Evolutionary conservation across 768 basidiomycete genomes (phyloP).

Genomic region (Multifurca ochricompacta): DNA sequence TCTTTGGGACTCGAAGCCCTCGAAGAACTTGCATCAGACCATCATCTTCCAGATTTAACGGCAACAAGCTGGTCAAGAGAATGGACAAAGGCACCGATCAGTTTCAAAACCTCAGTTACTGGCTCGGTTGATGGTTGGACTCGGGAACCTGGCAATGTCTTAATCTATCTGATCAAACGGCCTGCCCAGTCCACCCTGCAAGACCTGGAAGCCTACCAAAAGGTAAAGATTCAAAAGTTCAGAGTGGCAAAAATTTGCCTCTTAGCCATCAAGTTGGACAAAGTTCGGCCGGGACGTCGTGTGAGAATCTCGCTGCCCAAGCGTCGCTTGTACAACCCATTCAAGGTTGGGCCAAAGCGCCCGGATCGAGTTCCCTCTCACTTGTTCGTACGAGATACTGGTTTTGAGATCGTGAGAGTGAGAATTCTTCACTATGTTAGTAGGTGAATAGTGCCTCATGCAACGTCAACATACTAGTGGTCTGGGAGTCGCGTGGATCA

Average conservation of each 20-base stretch:
- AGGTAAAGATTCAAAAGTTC: background rate
- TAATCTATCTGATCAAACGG: conserved; percentile 32
- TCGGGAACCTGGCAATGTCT: conserved; percentile 32
- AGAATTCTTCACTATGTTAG: conserved; percentile 15
- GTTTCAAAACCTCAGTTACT: conserved; percentile 40
- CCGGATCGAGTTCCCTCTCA: background rate
- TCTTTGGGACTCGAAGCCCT: conserved; percentile 29
- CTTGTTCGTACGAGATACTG: conserved; percentile 17
- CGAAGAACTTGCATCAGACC: conserved; percentile 51
- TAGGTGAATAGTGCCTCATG: background rate
- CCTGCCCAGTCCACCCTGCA: conserved; percentile 45
- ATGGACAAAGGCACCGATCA: conserved; percentile 37
- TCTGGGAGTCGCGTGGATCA: conserved; percentile 57
- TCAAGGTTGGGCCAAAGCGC: conserved; percentile 14
- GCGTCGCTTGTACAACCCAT: conserved; percentile 7
- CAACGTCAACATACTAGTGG: conserved; percentile 46
- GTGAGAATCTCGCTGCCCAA: conserved; percentile 17
- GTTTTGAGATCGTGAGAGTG: conserved; percentile 9
- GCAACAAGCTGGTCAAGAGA: conserved; percentile 40
- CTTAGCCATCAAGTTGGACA: conserved; percentile 13
- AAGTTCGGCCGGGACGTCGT: conserved; percentile 2
- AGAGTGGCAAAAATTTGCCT: background rate
- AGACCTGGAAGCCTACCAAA: conserved; percentile 50
- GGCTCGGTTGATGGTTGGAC: conserved; percentile 48
- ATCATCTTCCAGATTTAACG: conserved; percentile 40